A percentile compares a stretch with the other conserved stretches of the same genome.
Evolutionary conservation across 805 yeast genomes (phyloP).

Genomic region (Yarrowia bubula): DNA sequence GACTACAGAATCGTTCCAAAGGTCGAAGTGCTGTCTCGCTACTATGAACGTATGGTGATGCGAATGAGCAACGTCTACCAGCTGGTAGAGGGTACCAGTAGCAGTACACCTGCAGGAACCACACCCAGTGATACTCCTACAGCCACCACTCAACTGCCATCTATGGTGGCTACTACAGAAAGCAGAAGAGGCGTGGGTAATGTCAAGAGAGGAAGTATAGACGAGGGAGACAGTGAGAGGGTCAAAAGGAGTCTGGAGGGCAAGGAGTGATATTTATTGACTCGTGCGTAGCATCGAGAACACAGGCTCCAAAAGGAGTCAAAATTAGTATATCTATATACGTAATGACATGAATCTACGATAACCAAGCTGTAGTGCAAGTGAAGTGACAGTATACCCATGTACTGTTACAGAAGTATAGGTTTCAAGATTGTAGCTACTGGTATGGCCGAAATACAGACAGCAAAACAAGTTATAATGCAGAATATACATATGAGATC

Average conservation of each 20-base stretch:
- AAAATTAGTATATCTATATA: too few species aligned
- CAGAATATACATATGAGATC: too few species aligned
- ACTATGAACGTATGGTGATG: constrained; percentile 39
- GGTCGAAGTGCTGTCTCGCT: constrained; percentile 37
- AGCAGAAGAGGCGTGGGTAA: not conserved
- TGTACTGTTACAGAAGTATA: too few species aligned
- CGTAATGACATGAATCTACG: not conserved
- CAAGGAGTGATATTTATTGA: not conserved
- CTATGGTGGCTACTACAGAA: constrained; percentile 5
- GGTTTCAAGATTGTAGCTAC: too few species aligned
- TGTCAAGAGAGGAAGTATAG: constrained; percentile 19
- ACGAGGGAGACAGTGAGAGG: constrained; percentile 9
- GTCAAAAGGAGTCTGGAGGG: constrained; percentile 17
- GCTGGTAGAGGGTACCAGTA: constrained; percentile 28
- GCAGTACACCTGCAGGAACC: not conserved
- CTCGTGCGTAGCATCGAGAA: too few species aligned
- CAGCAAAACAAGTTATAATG: too few species aligned
- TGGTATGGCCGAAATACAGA: too few species aligned
- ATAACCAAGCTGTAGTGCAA: too few species aligned
- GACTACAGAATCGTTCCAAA: constrained; percentile 71
- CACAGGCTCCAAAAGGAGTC: too few species aligned
- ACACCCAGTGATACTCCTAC: not conserved
- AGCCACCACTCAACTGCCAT: constrained; percentile 6
- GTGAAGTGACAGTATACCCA: too few species aligned
- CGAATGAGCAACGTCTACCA: constrained; percentile 34